Evolutionary conservation across 495 filamentous ascomycete genomes (phyloP).

Genomic region (Talaromyces wortmannii): DNA sequence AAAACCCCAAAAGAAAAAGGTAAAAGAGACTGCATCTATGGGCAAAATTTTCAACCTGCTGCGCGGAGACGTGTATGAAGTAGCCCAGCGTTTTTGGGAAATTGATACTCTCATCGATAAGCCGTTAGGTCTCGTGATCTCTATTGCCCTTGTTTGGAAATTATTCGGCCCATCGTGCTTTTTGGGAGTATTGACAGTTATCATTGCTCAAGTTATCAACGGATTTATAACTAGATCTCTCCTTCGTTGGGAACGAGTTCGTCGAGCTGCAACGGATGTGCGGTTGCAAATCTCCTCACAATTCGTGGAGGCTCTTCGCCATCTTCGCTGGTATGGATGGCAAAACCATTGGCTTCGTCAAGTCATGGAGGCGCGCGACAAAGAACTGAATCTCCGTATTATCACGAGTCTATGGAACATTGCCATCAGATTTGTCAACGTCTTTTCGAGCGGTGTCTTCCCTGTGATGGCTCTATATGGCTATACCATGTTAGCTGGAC

Average conservation of each 20-base stretch:
- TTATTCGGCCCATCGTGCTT: slow-evolving; percentile 76
- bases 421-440: slow-evolving; percentile 53
- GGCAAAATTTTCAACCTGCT: slow-evolving; percentile 81
- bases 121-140: slow-evolving; percentile 62
- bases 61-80: slow-evolving; percentile 73
- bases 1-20: slow-evolving; percentile 11
- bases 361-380: slow-evolving; percentile 63
- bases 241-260: slow-evolving; percentile 55
- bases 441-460: slow-evolving; percentile 60
- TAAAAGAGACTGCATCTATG: slow-evolving; percentile 60
- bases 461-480: slow-evolving; percentile 74
- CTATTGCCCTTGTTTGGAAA: slow-evolving; percentile 61
- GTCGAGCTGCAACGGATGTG: slow-evolving; percentile 59
- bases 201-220: slow-evolving; percentile 60
- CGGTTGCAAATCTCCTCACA: slow-evolving; percentile 71
- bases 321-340: slow-evolving; percentile 84
- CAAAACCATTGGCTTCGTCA: slow-evolving; percentile 68
- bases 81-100: slow-evolving; percentile 81
- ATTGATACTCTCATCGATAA: slow-evolving; percentile 58
- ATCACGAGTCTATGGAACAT: slow-evolving; percentile 54
- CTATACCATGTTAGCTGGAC: slow-evolving; percentile 61
- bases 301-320: slow-evolving; percentile 78
- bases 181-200: slow-evolving; percentile 56
- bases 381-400: slow-evolving; percentile 61
- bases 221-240: slow-evolving; percentile 52